Base-by-base conservation (phyloP, 225 moss, liverwort and hornwort genomes). In the Climacium dendroides region DNA sequence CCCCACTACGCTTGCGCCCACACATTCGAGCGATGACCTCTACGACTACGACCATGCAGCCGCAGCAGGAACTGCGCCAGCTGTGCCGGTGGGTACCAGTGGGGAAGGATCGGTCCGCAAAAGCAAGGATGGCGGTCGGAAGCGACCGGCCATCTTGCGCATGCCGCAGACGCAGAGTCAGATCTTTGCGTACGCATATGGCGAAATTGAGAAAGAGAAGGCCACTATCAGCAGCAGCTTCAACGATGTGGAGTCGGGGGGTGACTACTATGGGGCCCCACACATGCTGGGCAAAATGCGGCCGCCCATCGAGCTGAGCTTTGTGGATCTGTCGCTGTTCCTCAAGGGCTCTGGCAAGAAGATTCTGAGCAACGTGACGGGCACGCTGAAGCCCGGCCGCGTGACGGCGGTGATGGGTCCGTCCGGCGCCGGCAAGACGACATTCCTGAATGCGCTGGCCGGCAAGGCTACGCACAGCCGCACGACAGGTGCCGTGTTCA, bases 331-430 rank as follows among this genome's bases (percentile, higher is more conserved):
- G 52, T 96, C 94, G 71, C 91, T 98, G 13, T 91, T 91, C 54
- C 83, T 98, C 20, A 98, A 96, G 73, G 96, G 96, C 32, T 93
- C 92, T n/a, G 96, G 96, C 67, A 96, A 91, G 75, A 93, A 92
- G 85, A 96, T 98, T 76, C 89, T 98, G 11, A 96, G 94, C 87
- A 91, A 96, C 83, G 96, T 98, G 76, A 96, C 98, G 4, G 98
- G 98, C 19, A 94, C 88, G 55, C 89, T 98, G 7, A 83, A 80
- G 47, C 96, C 96, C 3, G 87, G 96, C 41, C 91, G 96, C 52
- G 93, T 98, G 48, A 94, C 94, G 52, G 98, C 98, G 29, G 95
- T 98, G 16, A 96, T 98, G 96, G 98, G 98, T 28, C 96, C 98
- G 32, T 98, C 98, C 14, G 98, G 97, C 17, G 97, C 97, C 11